phyloP scores from a whole-genome alignment of 139 green algal species.

The Haematococcus lacustris region DNA sequence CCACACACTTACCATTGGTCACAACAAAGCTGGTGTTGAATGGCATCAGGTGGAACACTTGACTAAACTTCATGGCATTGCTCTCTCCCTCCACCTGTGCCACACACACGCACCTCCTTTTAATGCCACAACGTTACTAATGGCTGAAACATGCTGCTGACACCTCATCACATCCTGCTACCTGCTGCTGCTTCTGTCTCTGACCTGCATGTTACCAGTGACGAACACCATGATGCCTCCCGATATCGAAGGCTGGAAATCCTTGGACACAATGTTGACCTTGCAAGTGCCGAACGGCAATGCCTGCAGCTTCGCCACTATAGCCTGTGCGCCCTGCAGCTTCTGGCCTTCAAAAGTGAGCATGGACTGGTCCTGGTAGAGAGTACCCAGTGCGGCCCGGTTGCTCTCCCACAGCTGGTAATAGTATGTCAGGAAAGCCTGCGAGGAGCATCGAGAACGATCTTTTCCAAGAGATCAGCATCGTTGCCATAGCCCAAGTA shows the following conservation, averaged over 20 bases:
- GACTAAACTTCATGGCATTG: conserved; percentile 83
- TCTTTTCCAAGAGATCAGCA: no score
- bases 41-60: conserved; percentile 84
- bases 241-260: conserved; percentile 75
- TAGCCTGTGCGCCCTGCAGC: conserved; percentile 57
- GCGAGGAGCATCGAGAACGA: no score
- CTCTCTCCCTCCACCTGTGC: conserved; percentile 77
- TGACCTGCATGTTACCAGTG: conserved; percentile 76
- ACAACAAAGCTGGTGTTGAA: conserved; percentile 66
- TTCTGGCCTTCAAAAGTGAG: conserved; percentile 84
- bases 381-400: conserved; percentile 44
- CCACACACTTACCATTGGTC: conserved; percentile 74
- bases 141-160: no score
- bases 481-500: no score
- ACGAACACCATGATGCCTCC: conserved; percentile 84
- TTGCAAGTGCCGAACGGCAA: conserved; percentile 78
- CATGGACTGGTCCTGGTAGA: conserved; percentile 81
- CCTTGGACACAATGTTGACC: conserved; percentile 61
- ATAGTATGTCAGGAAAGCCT: conserved; percentile 90
- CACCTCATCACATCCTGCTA: no score
- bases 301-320: conserved; percentile 64
- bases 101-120: no score
- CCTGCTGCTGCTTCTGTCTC: no score
- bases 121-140: no score
- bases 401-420: conserved; percentile 91